These are phyloP conservation scores for Tolypocladium cylindrosporum DNA, from an alignment of 2,329 filamentous ascomycete genomes.

Conservation along the genomic window DNA sequence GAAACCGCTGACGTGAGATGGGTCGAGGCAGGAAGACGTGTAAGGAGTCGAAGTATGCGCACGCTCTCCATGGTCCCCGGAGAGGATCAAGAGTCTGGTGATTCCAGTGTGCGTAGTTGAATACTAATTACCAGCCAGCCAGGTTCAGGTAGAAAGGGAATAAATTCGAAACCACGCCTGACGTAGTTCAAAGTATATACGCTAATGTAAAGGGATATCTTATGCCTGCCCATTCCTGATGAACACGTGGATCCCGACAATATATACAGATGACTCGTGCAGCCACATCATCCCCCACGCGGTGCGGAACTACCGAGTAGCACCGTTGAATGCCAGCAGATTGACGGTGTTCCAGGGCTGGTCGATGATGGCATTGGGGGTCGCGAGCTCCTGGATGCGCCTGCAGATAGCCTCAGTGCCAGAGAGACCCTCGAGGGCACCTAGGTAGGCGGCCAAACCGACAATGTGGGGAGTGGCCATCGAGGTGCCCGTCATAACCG, in stretches of 20 bases:
- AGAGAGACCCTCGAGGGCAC: constrained; percentile 7
- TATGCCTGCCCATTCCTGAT: not conserved
- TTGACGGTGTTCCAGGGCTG: constrained; percentile 33
- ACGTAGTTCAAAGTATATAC: not conserved
- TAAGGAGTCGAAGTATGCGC: too few species aligned
- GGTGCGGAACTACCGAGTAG: not conserved
- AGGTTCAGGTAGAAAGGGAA: not conserved
- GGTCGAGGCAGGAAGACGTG: too few species aligned
- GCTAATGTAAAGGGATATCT: not conserved
- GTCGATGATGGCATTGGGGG: constrained; percentile 26
- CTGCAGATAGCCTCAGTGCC: constrained; percentile 34
- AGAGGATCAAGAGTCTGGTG: too few species aligned
- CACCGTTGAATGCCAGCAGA: constrained; percentile 42
- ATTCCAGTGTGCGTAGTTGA: too few species aligned
- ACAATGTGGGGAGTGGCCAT: constrained; percentile 36
- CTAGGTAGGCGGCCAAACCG: constrained; percentile 20
- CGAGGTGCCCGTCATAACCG: constrained; percentile 33
- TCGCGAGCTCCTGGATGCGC: constrained; percentile 32
- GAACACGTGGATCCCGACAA: not conserved
- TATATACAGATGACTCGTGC: not conserved
- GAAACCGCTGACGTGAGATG: too few species aligned
- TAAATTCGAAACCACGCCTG: not conserved
- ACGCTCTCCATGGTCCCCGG: too few species aligned
- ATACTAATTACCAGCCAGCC: not conserved
- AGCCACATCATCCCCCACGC: not conserved